A percentile compares a stretch with the other conserved stretches of the same genome.
These are phyloP conservation scores for Sporothrix inflata DNA, from an alignment of 2,329 filamentous ascomycete species.

Conservation along the genomic window DNA sequence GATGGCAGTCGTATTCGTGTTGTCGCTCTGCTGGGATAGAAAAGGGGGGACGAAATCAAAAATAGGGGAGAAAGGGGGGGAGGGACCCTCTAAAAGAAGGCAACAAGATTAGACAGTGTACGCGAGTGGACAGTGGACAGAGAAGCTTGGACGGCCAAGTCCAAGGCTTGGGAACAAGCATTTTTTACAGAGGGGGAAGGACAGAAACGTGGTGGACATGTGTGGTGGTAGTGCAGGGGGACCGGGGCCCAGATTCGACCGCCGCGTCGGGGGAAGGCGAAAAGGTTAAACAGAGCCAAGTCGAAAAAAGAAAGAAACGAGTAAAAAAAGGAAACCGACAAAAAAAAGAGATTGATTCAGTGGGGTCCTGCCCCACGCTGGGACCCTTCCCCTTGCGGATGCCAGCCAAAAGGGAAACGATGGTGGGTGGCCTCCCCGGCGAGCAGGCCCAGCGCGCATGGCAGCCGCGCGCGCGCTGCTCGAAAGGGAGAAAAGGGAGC, in stretches of 20 bases:
- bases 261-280: conserved; percentile 5
- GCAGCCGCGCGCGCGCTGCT: not conserved
- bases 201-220: not conserved
- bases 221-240: not conserved
- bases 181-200: not conserved
- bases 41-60: not conserved
- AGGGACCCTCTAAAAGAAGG: not conserved
- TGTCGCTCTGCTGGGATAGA: not conserved
- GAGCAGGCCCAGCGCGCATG: not conserved
- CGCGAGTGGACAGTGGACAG: no score
- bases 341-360: conserved; percentile 18
- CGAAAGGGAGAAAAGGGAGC: not conserved
- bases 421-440: not conserved
- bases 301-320: not conserved
- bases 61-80: not conserved
- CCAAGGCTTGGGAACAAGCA: not conserved
- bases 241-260: not conserved
- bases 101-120: not conserved
- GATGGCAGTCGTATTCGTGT: conserved; percentile 17
- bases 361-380: not conserved
- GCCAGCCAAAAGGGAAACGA: not conserved
- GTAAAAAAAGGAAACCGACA: not conserved
- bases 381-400: not conserved
- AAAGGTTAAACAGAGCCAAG: not conserved
- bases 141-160: not conserved